A percentile compares a stretch with the other conserved stretches of the same genome.
Conservation (phyloP, 805 yeast species). For the Dipodascopsis uninucleata region DNA sequence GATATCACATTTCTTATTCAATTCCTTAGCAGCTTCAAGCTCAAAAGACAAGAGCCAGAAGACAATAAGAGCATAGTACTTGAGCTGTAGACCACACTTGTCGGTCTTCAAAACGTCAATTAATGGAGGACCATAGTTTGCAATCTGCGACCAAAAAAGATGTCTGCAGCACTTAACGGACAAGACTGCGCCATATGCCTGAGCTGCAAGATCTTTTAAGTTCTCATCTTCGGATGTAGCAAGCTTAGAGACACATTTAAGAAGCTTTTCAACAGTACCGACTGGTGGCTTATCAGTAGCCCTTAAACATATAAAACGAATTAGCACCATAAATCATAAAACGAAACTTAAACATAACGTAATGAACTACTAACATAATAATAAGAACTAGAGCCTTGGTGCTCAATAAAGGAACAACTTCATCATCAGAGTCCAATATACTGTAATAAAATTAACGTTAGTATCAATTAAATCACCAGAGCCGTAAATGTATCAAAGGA, state of each 20-base stretch:
- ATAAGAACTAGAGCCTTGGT: conserved; percentile 53
- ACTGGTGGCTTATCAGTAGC: conserved; percentile 26
- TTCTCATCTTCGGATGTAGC: conserved; percentile 44
- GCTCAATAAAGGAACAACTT: conserved; percentile 52
- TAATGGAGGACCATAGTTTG: conserved; percentile 48
- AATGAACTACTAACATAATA: conserved; percentile 36
- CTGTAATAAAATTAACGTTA: conserved; percentile 31
- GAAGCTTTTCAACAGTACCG: conserved; percentile 43
- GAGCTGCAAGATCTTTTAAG: conserved; percentile 59
- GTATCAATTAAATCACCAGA: background rate
- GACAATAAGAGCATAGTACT: conserved; percentile 71
- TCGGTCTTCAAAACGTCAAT: conserved; percentile 46
- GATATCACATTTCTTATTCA: conserved; percentile 49
- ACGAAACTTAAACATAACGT: no score
- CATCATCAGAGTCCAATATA: conserved; percentile 54
- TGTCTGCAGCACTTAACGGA: conserved; percentile 52
- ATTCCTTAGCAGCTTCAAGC: conserved; percentile 45
- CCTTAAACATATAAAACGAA: conserved; percentile 21
- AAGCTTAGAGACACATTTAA: conserved; percentile 34
- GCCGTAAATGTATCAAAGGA: background rate
- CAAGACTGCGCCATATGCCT: conserved; percentile 60
- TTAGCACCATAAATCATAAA: no score
- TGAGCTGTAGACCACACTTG: conserved; percentile 66
- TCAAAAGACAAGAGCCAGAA: conserved; percentile 86
- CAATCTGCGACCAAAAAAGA: conserved; percentile 47